A percentile compares a stretch with the other conserved stretches of the same genome.
Conservation (phyloP, 202 grass and related monocot genomes). For the Panicum hallii region DNA sequence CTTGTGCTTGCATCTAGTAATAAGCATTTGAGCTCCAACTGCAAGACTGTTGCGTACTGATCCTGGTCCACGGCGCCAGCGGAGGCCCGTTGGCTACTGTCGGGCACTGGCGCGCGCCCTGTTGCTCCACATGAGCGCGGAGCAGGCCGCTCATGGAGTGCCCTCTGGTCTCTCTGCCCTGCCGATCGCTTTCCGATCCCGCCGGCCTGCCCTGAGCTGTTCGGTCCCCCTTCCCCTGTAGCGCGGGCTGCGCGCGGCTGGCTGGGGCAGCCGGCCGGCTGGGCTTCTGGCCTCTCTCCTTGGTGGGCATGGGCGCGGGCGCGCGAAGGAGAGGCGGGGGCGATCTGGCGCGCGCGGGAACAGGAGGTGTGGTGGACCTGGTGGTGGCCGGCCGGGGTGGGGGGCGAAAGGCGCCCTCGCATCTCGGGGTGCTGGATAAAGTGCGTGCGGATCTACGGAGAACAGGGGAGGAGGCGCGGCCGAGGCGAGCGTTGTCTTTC, state of each 20-base stretch:
- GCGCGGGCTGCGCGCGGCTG: neutral
- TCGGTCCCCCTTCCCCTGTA: neutral
- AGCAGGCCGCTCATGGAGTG: neutral
- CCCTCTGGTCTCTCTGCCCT: too few species aligned
- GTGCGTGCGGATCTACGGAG: neutral
- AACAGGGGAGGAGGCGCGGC: neutral
- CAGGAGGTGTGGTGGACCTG: constrained; percentile 5
- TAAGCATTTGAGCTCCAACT: neutral
- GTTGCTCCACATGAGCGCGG: constrained; percentile 23
- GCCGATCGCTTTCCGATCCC: constrained; percentile 15
- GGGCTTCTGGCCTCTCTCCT: too few species aligned
- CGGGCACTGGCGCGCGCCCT: neutral
- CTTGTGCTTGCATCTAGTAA: too few species aligned
- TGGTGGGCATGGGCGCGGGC: too few species aligned
- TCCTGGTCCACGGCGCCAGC: neutral
- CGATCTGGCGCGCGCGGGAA: neutral
- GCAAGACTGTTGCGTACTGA: neutral
- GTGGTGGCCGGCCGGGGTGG: neutral
- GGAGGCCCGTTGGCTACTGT: neutral
- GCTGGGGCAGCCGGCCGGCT: too few species aligned
- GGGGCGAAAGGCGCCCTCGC: neutral
- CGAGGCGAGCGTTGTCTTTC: neutral
- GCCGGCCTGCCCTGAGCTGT: constrained; percentile 9
- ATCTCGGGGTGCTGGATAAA: neutral
- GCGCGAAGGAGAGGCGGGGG: too few species aligned